phyloP scores from a whole-genome alignment of 495 filamentous ascomycete species.

The Aspergillus olivimuriae region DNA sequence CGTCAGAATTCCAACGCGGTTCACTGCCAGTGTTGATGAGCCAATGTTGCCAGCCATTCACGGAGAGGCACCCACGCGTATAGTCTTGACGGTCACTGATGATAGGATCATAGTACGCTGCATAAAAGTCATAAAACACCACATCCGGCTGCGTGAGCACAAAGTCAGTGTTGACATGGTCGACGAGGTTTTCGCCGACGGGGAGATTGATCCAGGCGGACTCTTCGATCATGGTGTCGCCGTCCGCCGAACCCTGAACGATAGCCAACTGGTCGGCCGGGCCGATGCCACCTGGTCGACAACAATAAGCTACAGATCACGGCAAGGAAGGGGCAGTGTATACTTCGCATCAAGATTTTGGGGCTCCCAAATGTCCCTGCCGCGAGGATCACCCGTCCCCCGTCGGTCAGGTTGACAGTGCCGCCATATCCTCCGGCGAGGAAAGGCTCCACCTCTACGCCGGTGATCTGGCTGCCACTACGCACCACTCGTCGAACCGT shows the following conservation, averaged over 20 bases:
- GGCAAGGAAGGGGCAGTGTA: background rate
- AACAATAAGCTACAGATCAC: background rate
- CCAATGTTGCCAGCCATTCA: background rate
- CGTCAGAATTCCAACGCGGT: slow-evolving; percentile 9
- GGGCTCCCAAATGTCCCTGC: slow-evolving; percentile 4
- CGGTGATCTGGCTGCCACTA: background rate
- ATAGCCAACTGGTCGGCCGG: slow-evolving; percentile 3
- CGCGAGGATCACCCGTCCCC: slow-evolving; percentile 3
- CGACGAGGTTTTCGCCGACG: slow-evolving; percentile 4
- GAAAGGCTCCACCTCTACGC: slow-evolving; percentile 4
- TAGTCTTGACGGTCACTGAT: slow-evolving; percentile 7
- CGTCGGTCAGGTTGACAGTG: slow-evolving; percentile 1
- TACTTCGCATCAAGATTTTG: slow-evolving; percentile 4
- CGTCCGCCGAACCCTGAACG: slow-evolving; percentile 2
- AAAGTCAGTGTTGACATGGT: slow-evolving; percentile 11
- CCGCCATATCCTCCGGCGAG: slow-evolving; percentile 3
- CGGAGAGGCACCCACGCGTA: slow-evolving; percentile 2
- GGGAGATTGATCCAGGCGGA: slow-evolving; percentile 5
- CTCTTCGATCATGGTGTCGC: slow-evolving; percentile 2
- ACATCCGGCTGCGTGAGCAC: slow-evolving; percentile 11
- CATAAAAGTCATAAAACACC: slow-evolving; percentile 15
- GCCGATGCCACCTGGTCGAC: slow-evolving; percentile 3
- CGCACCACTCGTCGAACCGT: slow-evolving; percentile 2
- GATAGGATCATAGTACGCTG: slow-evolving; percentile 10
- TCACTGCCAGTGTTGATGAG: slow-evolving; percentile 1